Evolutionary conservation across 441 rosid genomes (phyloP).

Genomic region (Isatis lusitanica): DNA sequence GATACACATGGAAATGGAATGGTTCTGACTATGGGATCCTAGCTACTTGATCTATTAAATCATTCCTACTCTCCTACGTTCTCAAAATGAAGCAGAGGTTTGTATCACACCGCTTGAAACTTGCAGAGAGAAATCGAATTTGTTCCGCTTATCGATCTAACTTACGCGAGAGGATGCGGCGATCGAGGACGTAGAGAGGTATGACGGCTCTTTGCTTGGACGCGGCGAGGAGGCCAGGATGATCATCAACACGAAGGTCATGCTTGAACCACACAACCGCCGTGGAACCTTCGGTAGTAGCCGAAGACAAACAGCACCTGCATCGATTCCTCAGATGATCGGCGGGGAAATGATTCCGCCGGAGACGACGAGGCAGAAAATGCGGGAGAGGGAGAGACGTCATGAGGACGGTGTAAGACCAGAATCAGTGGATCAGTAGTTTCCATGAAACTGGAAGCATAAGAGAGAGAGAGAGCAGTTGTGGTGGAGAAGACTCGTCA

Average conservation of each 20-base stretch:
- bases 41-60: no score
- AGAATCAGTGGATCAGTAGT: background rate
- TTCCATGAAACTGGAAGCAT: constrained; percentile 39
- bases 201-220: constrained; percentile 44
- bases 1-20: background rate
- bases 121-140: background rate
- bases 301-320: constrained; percentile 34
- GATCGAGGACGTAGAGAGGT: constrained; percentile 87
- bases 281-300: constrained; percentile 31
- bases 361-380: constrained; percentile 35
- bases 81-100: no score
- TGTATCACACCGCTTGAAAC: background rate
- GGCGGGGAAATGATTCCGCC: background rate
- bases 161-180: constrained; percentile 73
- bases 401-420: constrained; percentile 40
- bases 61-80: no score
- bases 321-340: constrained; percentile 7
- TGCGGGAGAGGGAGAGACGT: constrained; percentile 43
- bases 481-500: constrained; percentile 48
- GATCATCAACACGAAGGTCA: constrained; percentile 89
- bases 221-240: constrained; percentile 71
- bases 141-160: constrained; percentile 10
- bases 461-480: constrained; percentile 14
- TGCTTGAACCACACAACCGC: constrained; percentile 93
- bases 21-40: no score